phyloP scores from a whole-genome alignment of 352 stramenopile species.

The Phytophthora crassamura region DNA sequence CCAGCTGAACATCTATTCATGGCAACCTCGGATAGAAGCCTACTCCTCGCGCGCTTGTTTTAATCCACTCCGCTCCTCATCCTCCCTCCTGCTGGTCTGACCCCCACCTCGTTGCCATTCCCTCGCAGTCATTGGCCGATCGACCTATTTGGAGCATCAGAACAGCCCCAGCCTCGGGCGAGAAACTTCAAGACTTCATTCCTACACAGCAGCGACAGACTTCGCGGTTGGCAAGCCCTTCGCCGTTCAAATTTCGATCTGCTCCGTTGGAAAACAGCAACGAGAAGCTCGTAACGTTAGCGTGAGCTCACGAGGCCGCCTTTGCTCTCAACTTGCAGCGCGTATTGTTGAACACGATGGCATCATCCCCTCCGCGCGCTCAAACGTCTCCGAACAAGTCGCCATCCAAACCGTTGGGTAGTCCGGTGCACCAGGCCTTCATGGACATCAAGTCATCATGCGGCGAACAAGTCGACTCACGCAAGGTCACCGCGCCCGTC shows the following conservation, averaged over 20 bases:
- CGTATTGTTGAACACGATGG: conserved; percentile 16
- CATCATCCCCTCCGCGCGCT: conserved; percentile 45
- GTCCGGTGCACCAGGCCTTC: conserved; percentile 44
- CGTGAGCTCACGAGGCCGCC: background rate
- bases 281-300: conserved; percentile 6
- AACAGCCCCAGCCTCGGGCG: conserved; percentile 6
- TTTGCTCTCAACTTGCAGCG: background rate
- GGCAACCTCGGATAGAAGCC: background rate
- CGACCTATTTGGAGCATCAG: conserved; percentile 32
- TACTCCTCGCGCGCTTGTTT: background rate
- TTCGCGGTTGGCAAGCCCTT: conserved; percentile 11
- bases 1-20: conserved; percentile 19
- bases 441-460: conserved; percentile 75
- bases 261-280: conserved; percentile 12
- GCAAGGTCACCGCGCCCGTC: conserved; percentile 68
- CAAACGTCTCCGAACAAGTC: conserved; percentile 48
- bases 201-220: background rate
- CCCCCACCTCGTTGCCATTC: background rate
- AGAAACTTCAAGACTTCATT: conserved; percentile 9
- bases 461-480: conserved; percentile 77
- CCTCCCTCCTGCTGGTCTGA: conserved; percentile 13
- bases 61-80: background rate
- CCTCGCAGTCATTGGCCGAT: conserved; percentile 10
- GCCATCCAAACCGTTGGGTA: conserved; percentile 27
- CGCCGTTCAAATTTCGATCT: conserved; percentile 23